Evolutionary conservation across 345 rosid genomes (phyloP).

Genomic region (thale cress (Arabidopsis thaliana)): TAIR10.1 NC_003070.9:27720501-27721000

Average conservation of each 20-base stretch:
- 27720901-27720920: neutral
- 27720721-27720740: conserved; percentile 61
- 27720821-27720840: neutral
- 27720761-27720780: conserved; percentile 62
- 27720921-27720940: neutral
- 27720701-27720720: conserved; percentile 55
- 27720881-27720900: neutral
- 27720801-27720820: conserved; percentile 49
- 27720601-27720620: conserved; percentile 65
- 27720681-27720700: conserved; percentile 66
- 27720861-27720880: neutral
- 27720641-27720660: conserved; percentile 75
- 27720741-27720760: conserved; percentile 48
- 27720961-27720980: neutral
- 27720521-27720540: conserved; percentile 66
- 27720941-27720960: neutral
- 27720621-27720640: conserved; percentile 64
- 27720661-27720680: conserved; percentile 61
- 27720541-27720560: conserved; percentile 61
- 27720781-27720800: conserved; percentile 60
- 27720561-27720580: conserved; percentile 64
- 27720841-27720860: neutral
- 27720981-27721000: neutral
- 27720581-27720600: conserved; percentile 55
- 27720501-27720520: conserved; percentile 70